Evolutionary conservation across 169 alveolate genomes (phyloP).

Genomic region (Plasmodium malariae): DNA sequence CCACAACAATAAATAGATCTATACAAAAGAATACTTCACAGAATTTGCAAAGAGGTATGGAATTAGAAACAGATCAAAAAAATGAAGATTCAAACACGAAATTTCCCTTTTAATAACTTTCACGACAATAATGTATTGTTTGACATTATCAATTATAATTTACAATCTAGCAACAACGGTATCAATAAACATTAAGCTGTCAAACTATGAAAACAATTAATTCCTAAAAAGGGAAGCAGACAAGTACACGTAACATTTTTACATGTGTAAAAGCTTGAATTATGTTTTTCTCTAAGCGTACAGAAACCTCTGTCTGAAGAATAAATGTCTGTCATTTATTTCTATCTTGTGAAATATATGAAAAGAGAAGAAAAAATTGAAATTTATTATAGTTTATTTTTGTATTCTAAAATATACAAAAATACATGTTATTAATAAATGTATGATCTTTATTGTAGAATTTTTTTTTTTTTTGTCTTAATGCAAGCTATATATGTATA

Average conservation of each 20-base stretch:
- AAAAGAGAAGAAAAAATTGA: background rate
- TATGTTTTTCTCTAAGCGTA: background rate
- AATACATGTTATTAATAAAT: slow-evolving; percentile 20
- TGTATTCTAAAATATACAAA: slow-evolving; percentile 19
- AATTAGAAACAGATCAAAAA: background rate
- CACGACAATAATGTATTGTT: background rate
- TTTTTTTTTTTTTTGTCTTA: slow-evolving; percentile 23
- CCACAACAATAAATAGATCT: slow-evolving; percentile 68
- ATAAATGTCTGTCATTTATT: background rate
- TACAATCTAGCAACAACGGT: background rate
- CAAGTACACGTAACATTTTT: too few relatives aligned
- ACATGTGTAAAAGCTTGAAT: background rate
- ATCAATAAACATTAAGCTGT: slow-evolving; percentile 7
- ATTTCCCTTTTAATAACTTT: slow-evolving; percentile 38
- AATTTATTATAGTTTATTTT: slow-evolving; percentile 4
- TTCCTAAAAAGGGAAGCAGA: too few relatives aligned
- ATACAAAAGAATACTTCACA: slow-evolving; percentile 46
- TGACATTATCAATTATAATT: slow-evolving; percentile 10
- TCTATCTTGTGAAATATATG: background rate
- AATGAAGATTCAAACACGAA: slow-evolving; percentile 33
- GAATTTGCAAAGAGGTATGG: slow-evolving; percentile 17
- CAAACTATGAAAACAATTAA: too few relatives aligned
- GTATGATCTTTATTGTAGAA: slow-evolving; percentile 4
- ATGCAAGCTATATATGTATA: background rate
- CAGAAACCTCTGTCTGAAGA: background rate